Conservation (phyloP, 805 yeast genomes). For the Wickerhamiella nectarea region DNA sequence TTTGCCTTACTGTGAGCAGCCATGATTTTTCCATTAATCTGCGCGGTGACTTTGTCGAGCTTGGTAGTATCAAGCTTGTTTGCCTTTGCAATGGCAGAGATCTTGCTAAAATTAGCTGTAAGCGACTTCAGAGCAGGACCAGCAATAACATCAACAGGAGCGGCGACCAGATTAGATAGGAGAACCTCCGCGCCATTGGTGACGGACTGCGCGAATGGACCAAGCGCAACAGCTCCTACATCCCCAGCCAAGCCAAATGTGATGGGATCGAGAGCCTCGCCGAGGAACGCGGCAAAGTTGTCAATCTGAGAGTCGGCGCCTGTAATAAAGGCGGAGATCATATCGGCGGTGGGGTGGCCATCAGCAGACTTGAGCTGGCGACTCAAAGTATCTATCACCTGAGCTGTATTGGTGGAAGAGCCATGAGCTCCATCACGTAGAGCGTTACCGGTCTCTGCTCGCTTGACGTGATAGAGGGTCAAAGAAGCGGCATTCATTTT, state of each 20-base stretch:
- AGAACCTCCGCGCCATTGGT: slow-evolving; percentile 25
- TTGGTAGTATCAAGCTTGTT: slow-evolving; percentile 10
- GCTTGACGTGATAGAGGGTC: too few relatives aligned
- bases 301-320: slow-evolving; percentile 26
- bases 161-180: slow-evolving; percentile 20
- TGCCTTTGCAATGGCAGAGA: slow-evolving; percentile 18
- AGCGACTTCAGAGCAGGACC: slow-evolving; percentile 20
- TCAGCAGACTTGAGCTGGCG: slow-evolving; percentile 12
- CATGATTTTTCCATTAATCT: slow-evolving; percentile 3
- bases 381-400: slow-evolving; percentile 16
- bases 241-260: slow-evolving; percentile 21
- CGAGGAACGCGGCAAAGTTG: slow-evolving; percentile 19
- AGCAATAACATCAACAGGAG: slow-evolving; percentile 15
- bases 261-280: slow-evolving; percentile 14
- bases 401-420: slow-evolving; percentile 16
- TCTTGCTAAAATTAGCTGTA: slow-evolving; percentile 14
- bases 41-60: not conserved
- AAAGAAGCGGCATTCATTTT: too few relatives aligned
- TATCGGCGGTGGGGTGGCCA: slow-evolving; percentile 19
- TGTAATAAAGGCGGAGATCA: slow-evolving; percentile 19
- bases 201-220: slow-evolving; percentile 22
- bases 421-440: slow-evolving; percentile 12
- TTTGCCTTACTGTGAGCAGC: too few relatives aligned
- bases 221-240: slow-evolving; percentile 19
- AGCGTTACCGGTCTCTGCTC: slow-evolving; percentile 13